Percentiles rank a stretch among this genome's conserved stretches.
Evolutionary conservation across 2,329 filamentous ascomycete species (phyloP).

Genomic region (Cladobotryum protrusum): DNA sequence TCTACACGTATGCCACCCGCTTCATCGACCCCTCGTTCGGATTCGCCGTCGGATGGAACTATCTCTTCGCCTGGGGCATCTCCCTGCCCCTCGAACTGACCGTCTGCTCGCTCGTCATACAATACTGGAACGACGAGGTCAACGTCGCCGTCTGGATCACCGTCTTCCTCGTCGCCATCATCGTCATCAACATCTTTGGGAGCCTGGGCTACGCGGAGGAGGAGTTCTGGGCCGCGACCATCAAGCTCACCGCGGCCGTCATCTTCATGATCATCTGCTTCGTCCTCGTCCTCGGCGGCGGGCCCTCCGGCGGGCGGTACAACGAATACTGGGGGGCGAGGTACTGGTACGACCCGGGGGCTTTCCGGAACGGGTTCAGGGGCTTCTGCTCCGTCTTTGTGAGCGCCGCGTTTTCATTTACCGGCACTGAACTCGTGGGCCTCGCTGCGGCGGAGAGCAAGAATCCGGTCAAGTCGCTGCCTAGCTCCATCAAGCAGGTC

Average conservation of each 20-base stretch:
- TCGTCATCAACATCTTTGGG: slow-evolving; percentile 49
- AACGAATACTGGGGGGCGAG: slow-evolving; percentile 37
- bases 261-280: slow-evolving; percentile 58
- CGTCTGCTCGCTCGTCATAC: slow-evolving; percentile 44
- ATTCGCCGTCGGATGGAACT: slow-evolving; percentile 45
- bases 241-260: slow-evolving; percentile 51
- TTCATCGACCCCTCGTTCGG: slow-evolving; percentile 58
- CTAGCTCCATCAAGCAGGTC: slow-evolving; percentile 73
- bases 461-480: slow-evolving; percentile 65
- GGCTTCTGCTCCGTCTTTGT: slow-evolving; percentile 65
- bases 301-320: slow-evolving; percentile 39
- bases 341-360: slow-evolving; percentile 38
- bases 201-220: slow-evolving; percentile 49
- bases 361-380: slow-evolving; percentile 63
- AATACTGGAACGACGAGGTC: slow-evolving; percentile 44
- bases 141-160: slow-evolving; percentile 47
- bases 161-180: slow-evolving; percentile 44
- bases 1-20: slow-evolving; percentile 55
- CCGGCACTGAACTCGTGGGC: slow-evolving; percentile 63
- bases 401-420: slow-evolving; percentile 62
- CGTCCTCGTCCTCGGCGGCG: slow-evolving; percentile 52
- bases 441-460: slow-evolving; percentile 62
- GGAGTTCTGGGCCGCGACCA: slow-evolving; percentile 48
- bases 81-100: slow-evolving; percentile 46
- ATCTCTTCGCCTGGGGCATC: slow-evolving; percentile 44